These are phyloP conservation scores for Dacryopinax primogenitus DNA, from an alignment of 768 basidiomycete genomes.

Conservation along the genomic window DNA sequence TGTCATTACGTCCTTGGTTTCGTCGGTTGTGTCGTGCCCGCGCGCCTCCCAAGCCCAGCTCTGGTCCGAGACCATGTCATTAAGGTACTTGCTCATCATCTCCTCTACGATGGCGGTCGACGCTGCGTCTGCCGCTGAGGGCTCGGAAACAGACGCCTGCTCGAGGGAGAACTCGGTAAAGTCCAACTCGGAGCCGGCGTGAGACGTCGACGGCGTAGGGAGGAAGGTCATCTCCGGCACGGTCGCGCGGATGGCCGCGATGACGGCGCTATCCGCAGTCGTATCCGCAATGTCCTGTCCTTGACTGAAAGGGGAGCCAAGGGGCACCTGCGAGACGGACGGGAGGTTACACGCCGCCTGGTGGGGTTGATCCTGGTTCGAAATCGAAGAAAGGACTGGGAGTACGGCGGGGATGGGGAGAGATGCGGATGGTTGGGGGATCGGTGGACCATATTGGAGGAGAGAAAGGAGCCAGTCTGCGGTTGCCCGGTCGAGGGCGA, in stretches of 20 bases:
- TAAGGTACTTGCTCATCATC: conserved; percentile 9
- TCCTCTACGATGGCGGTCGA: conserved; percentile 6
- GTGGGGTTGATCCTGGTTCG: neutral
- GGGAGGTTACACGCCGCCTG: neutral
- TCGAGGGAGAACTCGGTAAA: conserved; percentile 3
- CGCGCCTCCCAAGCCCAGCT: conserved; percentile 9
- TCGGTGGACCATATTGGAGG: neutral
- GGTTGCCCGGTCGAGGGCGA: conserved; percentile 14
- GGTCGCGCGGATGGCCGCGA: conserved; percentile 1
- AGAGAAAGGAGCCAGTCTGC: conserved; percentile 7
- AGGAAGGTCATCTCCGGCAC: conserved; percentile 2
- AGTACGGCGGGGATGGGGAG: neutral
- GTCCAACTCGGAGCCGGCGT: conserved; percentile 8
- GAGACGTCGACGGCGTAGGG: neutral
- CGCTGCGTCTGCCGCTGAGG: neutral
- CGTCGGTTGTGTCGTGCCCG: conserved; percentile 4
- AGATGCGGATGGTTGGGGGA: neutral
- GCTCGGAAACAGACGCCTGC: neutral
- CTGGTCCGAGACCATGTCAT: conserved; percentile 9
- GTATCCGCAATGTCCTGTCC: neutral
- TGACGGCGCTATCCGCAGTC: neutral
- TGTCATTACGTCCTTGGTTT: conserved; percentile 3
- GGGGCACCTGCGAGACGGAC: neutral
- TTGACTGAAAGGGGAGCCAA: neutral
- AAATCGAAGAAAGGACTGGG: conserved; percentile 5